Evolutionary conservation across 2,329 filamentous ascomycete species (phyloP).

Genomic region (Chaetomium globosum): DNA sequence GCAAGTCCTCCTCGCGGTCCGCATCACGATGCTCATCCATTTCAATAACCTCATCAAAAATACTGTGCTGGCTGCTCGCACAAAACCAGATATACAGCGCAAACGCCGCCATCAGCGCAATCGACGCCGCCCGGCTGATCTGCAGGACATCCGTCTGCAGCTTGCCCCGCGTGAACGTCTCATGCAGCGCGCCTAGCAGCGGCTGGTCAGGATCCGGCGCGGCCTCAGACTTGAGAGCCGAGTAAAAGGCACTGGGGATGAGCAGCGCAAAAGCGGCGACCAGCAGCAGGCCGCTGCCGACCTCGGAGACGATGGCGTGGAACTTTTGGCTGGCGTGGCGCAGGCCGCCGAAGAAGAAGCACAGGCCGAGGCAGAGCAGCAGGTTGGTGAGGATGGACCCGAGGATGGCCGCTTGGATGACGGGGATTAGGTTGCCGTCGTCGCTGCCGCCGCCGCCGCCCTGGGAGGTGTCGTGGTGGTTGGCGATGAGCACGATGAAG

Average conservation of each 20-base stretch:
- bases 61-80: slow-evolving; percentile 70
- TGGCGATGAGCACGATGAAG: slow-evolving; percentile 71
- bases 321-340: slow-evolving; percentile 69
- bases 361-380: slow-evolving; percentile 74
- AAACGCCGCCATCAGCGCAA: slow-evolving; percentile 71
- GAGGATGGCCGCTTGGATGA: slow-evolving; percentile 59
- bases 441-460: slow-evolving; percentile 2
- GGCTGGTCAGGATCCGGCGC: background rate
- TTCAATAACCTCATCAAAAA: slow-evolving; percentile 74
- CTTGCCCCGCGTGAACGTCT: slow-evolving; percentile 38
- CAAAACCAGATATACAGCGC: slow-evolving; percentile 70
- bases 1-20: slow-evolving; percentile 62
- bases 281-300: slow-evolving; percentile 73
- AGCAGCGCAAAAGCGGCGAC: slow-evolving; percentile 54
- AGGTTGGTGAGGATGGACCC: slow-evolving; percentile 82
- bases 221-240: slow-evolving; percentile 27
- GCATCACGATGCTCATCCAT: slow-evolving; percentile 68
- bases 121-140: slow-evolving; percentile 69
- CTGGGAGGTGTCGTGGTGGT: slow-evolving; percentile 15
- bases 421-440: slow-evolving; percentile 51
- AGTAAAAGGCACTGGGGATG: slow-evolving; percentile 25
- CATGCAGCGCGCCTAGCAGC: slow-evolving; percentile 9
- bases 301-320: slow-evolving; percentile 74
- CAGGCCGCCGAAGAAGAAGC: slow-evolving; percentile 77
- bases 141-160: slow-evolving; percentile 58